These are phyloP conservation scores for Talinum fruticosum DNA, from an alignment of 148 eudicot genomes.

Conservation along the genomic window DNA sequence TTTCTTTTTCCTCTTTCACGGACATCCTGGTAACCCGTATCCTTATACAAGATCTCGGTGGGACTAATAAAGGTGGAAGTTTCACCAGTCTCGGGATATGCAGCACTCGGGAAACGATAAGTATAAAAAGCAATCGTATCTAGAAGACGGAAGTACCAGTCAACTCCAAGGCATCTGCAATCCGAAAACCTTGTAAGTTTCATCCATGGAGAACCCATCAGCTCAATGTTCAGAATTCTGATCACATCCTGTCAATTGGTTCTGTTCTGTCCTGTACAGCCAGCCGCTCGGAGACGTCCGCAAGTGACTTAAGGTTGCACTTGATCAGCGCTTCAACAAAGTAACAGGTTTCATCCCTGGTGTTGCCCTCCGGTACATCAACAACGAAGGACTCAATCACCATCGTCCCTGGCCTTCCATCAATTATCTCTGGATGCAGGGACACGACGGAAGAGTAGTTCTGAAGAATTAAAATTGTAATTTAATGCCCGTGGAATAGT, in stretches of 20 bases:
- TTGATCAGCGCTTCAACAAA: constrained; percentile 63
- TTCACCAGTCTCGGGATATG: constrained; percentile 3
- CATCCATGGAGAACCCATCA: constrained; percentile 22
- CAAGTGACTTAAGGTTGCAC: constrained; percentile 68
- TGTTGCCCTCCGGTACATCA: constrained; percentile 67
- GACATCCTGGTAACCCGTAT: constrained; percentile 3
- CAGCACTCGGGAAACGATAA: constrained; percentile 14
- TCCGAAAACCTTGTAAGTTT: constrained; percentile 22
- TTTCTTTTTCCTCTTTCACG: constrained; percentile 15
- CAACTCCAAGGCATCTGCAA: constrained; percentile 28
- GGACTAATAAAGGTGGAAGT: neutral
- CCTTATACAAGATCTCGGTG: constrained; percentile 7
- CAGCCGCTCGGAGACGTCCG: constrained; percentile 54
- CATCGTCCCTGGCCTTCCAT: constrained; percentile 65
- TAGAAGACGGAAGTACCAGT: constrained; percentile 30
- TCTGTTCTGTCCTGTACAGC: constrained; percentile 52
- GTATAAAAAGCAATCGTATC: constrained; percentile 11
- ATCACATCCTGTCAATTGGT: constrained; percentile 40
- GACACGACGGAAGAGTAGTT: constrained; percentile 61
- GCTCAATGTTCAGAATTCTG: neutral
- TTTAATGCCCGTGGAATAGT: neutral
- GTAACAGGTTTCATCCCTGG: constrained; percentile 66
- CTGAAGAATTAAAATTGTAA: constrained; percentile 27
- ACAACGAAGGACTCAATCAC: constrained; percentile 64
- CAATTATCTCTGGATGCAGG: constrained; percentile 56